Percentiles rank a stretch among this genome's conserved stretches.
These are phyloP conservation scores for Parachaetomium inaequale DNA, from an alignment of 495 filamentous ascomycete species.

Conservation along the genomic window DNA sequence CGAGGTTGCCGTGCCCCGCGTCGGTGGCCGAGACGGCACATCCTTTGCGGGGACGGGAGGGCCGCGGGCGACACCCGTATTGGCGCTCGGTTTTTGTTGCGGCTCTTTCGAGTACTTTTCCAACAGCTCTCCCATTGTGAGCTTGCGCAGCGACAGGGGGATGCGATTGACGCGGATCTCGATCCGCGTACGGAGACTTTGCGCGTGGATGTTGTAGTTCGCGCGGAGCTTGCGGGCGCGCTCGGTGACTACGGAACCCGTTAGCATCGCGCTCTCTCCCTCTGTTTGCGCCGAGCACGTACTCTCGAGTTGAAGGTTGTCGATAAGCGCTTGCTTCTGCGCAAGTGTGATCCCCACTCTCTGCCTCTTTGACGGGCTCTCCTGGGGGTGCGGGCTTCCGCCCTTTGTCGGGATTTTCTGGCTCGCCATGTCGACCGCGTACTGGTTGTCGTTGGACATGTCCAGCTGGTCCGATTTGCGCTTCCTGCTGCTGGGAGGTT, in stretches of 20 bases:
- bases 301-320: constrained; percentile 93
- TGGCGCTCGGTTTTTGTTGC: constrained; percentile 23
- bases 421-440: constrained; percentile 27
- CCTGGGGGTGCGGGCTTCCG: constrained; percentile 41
- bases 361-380: constrained; percentile 60
- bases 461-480: constrained; percentile 55
- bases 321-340: constrained; percentile 85
- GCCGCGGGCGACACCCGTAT: constrained; percentile 4
- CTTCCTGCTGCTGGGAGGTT: constrained; percentile 52
- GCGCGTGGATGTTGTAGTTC: constrained; percentile 83
- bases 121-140: constrained; percentile 79
- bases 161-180: constrained; percentile 96
- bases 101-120: constrained; percentile 38
- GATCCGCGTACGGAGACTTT: constrained; percentile 77
- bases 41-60: constrained; percentile 40
- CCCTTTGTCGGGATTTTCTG: constrained; percentile 43
- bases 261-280: constrained; percentile 19
- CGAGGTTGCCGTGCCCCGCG: constrained; percentile 7
- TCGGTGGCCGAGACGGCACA: constrained; percentile 14
- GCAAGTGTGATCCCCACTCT: constrained; percentile 62
- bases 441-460: constrained; percentile 33
- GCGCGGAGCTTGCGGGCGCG: constrained; percentile 85
- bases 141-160: constrained; percentile 70
- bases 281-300: constrained; percentile 32
- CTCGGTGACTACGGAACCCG: constrained; percentile 67